Conservation (phyloP, 2,329 filamentous ascomycete genomes). For the Trichophyton verrucosum region DNA sequence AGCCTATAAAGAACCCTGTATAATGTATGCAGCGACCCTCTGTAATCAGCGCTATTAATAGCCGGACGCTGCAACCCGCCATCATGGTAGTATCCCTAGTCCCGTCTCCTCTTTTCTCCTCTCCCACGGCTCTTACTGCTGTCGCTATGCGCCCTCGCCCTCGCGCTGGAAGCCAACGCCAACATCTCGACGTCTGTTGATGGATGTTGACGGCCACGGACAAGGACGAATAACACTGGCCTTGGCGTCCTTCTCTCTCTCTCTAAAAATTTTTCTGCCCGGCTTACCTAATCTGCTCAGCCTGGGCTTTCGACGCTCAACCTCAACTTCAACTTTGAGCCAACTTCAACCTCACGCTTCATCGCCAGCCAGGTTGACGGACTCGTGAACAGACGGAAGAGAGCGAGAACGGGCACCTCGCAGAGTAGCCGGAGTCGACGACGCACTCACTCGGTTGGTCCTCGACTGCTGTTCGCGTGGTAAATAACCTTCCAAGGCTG, state of each 20-base stretch:
- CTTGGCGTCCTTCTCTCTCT: neutral
- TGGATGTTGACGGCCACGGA: neutral
- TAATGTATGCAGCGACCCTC: neutral
- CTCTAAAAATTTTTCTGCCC: neutral
- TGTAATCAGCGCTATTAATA: neutral
- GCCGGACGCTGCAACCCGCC: neutral
- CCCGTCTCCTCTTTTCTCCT: neutral
- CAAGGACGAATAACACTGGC: neutral
- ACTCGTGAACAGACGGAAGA: too few relatives aligned
- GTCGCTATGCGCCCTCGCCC: too few relatives aligned
- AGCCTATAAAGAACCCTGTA: slow-evolving; percentile 3
- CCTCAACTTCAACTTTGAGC: neutral
- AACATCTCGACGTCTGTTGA: neutral
- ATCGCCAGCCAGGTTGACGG: neutral
- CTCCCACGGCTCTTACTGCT: too few relatives aligned
- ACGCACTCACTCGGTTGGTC: neutral
- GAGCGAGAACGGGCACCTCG: neutral
- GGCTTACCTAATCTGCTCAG: neutral
- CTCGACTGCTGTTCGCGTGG: neutral
- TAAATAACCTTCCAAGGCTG: slow-evolving; percentile 4
- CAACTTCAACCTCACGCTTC: neutral
- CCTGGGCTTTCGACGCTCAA: neutral
- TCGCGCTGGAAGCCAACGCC: too few relatives aligned
- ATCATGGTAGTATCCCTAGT: neutral
- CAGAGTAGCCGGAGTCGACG: neutral